phyloP scores from a whole-genome alignment of 2,329 filamentous ascomycete species.

The Stagonosporopsis vannaccii region DNA sequence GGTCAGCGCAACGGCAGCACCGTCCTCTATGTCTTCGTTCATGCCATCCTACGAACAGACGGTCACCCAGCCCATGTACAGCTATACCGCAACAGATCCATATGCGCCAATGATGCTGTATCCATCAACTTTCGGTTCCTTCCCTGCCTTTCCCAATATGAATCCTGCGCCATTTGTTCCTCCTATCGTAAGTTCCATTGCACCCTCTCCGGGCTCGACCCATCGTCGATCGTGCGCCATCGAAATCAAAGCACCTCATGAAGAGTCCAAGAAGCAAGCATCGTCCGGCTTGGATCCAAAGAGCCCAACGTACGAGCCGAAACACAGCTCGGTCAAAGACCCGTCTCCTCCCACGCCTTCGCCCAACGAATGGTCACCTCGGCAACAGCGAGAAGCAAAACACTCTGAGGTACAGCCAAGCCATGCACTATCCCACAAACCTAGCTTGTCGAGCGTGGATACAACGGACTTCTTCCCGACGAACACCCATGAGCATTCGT shows the following conservation, averaged over 20 bases:
- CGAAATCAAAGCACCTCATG: constrained; percentile 50
- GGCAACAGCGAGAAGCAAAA: constrained; percentile 32
- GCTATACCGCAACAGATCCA: constrained; percentile 29
- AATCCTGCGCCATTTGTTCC: constrained; percentile 35
- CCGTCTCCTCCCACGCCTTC: constrained; percentile 43
- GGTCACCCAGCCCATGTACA: constrained; percentile 33
- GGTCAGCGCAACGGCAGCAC: constrained; percentile 10
- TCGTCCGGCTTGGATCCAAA: constrained; percentile 48
- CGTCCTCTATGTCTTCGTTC: constrained; percentile 26
- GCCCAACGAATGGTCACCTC: constrained; percentile 39
- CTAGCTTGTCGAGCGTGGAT: constrained; percentile 50
- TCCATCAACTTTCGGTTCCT: constrained; percentile 31
- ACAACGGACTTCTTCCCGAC: constrained; percentile 53
- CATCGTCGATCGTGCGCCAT: constrained; percentile 51
- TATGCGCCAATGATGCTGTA: constrained; percentile 41
- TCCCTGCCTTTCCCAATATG: constrained; percentile 24
- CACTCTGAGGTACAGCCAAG: constrained; percentile 24
- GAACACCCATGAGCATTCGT: constrained; percentile 51
- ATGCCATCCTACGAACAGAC: constrained; percentile 37
- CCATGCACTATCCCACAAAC: constrained; percentile 39
- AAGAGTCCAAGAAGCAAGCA: constrained; percentile 33
- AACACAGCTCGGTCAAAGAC: constrained; percentile 16
- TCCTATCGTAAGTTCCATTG: constrained; percentile 19
- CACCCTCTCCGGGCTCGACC: constrained; percentile 41
- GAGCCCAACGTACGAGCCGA: constrained; percentile 51